Percentiles rank a stretch among this genome's conserved stretches.
Evolutionary conservation across 2,329 filamentous ascomycete genomes (phyloP).

Genomic region (Aspergillus sp.): DNA sequence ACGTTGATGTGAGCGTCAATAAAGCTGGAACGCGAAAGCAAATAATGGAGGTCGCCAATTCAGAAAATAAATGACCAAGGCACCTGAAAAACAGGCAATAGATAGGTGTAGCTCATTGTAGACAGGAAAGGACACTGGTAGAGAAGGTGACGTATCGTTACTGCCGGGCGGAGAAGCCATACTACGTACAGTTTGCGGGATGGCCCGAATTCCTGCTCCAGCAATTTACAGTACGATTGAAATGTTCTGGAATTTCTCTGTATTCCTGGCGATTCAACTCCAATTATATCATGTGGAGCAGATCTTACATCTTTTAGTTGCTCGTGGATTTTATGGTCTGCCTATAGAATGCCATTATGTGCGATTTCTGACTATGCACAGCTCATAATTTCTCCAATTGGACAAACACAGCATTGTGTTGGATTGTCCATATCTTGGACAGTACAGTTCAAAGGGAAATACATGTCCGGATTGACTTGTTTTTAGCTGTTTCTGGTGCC

Average conservation of each 20-base stretch:
- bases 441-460: too few species aligned
- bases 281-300: too few species aligned
- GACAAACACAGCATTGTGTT: background rate
- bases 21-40: background rate
- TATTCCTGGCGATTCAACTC: too few species aligned
- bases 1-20: background rate
- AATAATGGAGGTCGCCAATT: background rate
- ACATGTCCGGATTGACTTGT: too few species aligned
- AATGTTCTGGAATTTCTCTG: too few species aligned
- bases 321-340: background rate
- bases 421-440: background rate
- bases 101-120: background rate
- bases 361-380: background rate
- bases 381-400: background rate
- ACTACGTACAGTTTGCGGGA: conserved; percentile 2
- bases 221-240: too few species aligned
- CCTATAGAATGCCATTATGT: background rate
- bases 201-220: conserved; percentile 2
- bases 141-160: conserved; percentile 22
- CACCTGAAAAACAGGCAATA: background rate
- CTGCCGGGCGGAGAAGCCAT: conserved; percentile 16
- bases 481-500: background rate
- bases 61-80: background rate
- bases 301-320: background rate
- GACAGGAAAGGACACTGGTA: too few species aligned